phyloP scores from a whole-genome alignment of 176 grass and related monocot genomes.

The Dendrocalamus sinicus region DNA sequence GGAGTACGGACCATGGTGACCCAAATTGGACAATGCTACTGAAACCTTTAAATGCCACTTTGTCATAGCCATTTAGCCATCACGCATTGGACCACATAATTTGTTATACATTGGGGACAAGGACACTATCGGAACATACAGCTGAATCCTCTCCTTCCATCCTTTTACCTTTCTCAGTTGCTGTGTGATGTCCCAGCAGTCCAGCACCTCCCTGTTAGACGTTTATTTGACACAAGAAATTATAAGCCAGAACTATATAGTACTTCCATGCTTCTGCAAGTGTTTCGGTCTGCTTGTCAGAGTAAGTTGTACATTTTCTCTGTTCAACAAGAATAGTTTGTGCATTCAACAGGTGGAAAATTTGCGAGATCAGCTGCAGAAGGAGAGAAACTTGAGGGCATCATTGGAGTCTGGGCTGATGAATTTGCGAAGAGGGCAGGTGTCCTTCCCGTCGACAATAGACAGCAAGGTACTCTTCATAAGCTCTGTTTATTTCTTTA shows the following conservation, averaged over 20 bases:
- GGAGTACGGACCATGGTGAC: not conserved
- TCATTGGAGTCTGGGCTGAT: constrained; percentile 82
- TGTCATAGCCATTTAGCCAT: constrained; percentile 18
- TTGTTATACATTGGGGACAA: constrained; percentile 7
- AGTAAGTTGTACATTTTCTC: constrained; percentile 23
- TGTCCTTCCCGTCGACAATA: constrained; percentile 58
- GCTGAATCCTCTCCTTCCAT: not conserved
- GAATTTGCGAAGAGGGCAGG: constrained; percentile 70
- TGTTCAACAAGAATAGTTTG: constrained; percentile 37
- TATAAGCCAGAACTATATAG: constrained; percentile 18
- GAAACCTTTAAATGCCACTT: constrained; percentile 28
- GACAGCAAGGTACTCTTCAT: constrained; percentile 74
- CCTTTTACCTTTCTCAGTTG: constrained; percentile 2
- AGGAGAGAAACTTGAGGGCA: constrained; percentile 75
- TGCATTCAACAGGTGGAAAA: constrained; percentile 71
- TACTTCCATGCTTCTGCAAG: constrained; percentile 23
- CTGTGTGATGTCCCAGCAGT: not conserved
- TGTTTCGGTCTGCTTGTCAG: constrained; percentile 23
- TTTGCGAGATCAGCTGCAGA: constrained; percentile 77
- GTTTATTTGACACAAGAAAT: constrained; percentile 37
- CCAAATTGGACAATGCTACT: constrained; percentile 17
- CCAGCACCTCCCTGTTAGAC: constrained; percentile 1
- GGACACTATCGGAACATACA: not conserved
- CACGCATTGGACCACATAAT: not conserved
- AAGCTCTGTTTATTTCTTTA: constrained; percentile 2